Percentiles rank a stretch among this genome's conserved stretches.
Evolutionary conservation across 2,329 filamentous ascomycete genomes (phyloP).

Genomic region (Aspergillus clavatus): DNA sequence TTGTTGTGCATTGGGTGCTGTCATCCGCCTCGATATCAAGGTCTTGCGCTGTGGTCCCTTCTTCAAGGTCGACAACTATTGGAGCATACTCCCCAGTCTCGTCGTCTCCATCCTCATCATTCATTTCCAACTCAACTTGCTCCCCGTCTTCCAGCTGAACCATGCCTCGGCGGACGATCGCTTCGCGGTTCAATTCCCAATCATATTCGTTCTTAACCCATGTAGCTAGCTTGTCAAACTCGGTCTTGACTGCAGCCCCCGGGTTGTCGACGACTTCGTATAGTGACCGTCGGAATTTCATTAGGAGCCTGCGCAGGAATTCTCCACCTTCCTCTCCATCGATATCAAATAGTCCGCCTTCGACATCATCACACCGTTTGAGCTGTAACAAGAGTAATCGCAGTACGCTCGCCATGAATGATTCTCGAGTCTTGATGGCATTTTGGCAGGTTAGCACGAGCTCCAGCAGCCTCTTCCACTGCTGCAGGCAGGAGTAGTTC

Average conservation of each 20-base stretch:
- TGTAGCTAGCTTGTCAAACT: constrained; percentile 52
- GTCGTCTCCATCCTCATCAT: constrained; percentile 59
- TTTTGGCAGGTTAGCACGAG: constrained; percentile 54
- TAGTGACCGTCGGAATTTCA: constrained; percentile 49
- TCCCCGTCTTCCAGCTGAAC: constrained; percentile 61
- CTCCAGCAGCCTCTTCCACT: constrained; percentile 58
- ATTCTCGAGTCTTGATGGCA: constrained; percentile 46
- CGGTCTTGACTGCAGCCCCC: constrained; percentile 44
- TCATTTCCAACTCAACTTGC: constrained; percentile 55
- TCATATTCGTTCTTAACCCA: constrained; percentile 52
- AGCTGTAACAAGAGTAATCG: constrained; percentile 50
- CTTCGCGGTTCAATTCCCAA: constrained; percentile 53
- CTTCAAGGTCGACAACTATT: constrained; percentile 50
- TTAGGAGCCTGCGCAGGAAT: constrained; percentile 51
- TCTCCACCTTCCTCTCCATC: constrained; percentile 47
- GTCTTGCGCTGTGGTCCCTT: constrained; percentile 4
- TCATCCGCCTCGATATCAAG: neutral
- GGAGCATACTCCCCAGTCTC: constrained; percentile 63
- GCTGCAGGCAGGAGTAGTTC: constrained; percentile 62
- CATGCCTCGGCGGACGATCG: constrained; percentile 53
- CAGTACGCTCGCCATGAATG: constrained; percentile 51
- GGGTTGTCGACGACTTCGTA: constrained; percentile 41
- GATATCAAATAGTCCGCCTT: constrained; percentile 59
- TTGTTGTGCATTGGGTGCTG: neutral
- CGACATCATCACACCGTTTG: constrained; percentile 53